Base-by-base conservation (phyloP, 192 early-diverging fungal species). In the Gaertneriomyces semiglobifer region DNA sequence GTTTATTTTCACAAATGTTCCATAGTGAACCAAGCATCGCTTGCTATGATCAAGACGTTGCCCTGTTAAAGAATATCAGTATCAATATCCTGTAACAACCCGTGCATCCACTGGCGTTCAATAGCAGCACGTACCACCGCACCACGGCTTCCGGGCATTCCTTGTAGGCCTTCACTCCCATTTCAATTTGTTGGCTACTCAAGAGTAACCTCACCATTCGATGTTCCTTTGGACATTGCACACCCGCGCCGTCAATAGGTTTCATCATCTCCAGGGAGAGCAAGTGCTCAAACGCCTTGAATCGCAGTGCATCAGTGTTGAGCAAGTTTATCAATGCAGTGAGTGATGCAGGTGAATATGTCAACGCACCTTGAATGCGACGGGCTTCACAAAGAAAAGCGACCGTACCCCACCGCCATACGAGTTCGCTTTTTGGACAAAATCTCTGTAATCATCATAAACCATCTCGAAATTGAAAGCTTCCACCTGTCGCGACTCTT, bases 401-500 rank as follows among this genome's bases (percentile, higher is more conserved):
- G 81, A 25, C 85, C 80, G 11, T 79, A 77, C 3, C 74, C 56
- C 44, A 69, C 46, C 53, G 65, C 16, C 45, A 38, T 58, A 12
- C 58, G 60, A 43, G 53, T 16, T 39, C 48, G 20, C 66, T 11
- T 40, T 61, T 33, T 44, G 62, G 39, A 89, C 87, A 69, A 95
- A 92, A 0, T 89, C 86, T 62, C 88, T 87, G 80, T 93, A 95
- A 77, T 91, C 90, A 65, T 95, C 90, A 69, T 93, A 92, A 5
- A 94, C 85, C 92, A 97, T 95, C 71, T 92, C 90, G 81, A 97
- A 97, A 63, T 94, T 97, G 69, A 92, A 95, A 18, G 78, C 74
- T 53, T 66, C 66, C n/a, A 79, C 85, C 50, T 89, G 87, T 18
- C 82, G 81, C 8, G 82, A 78, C 16, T 89, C 70, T 45, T 92